Conservation (phyloP, 148 eudicot genomes). For the Nepenthes mirabilis region DNA sequence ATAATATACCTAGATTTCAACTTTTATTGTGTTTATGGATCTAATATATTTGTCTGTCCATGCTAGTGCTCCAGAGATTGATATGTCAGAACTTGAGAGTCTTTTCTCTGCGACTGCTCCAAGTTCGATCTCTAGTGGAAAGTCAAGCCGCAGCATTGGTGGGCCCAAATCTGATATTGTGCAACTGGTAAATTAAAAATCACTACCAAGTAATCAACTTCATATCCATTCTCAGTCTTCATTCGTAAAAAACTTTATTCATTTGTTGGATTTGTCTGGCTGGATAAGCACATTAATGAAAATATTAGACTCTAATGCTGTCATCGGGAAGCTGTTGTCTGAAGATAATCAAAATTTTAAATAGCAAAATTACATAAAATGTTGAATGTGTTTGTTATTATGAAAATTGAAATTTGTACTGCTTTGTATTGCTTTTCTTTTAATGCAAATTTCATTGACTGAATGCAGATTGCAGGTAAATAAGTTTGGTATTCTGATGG, state of each 20-base stretch:
- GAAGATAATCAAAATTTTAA: no score
- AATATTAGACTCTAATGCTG: no score
- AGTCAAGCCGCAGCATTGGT: constrained; percentile 28
- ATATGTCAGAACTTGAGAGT: constrained; percentile 77
- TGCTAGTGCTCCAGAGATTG: constrained; percentile 84
- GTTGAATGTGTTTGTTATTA: no score
- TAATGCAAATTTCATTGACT: no score
- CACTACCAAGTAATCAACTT: constrained; percentile 2
- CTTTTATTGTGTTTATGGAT: not conserved
- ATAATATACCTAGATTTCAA: not conserved
- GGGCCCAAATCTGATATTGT: constrained; percentile 58
- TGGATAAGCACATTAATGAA: no score
- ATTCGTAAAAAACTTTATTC: not conserved
- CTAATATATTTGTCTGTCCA: not conserved
- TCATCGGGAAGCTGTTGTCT: no score
- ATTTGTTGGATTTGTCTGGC: no score
- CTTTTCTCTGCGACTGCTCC: constrained; percentile 72
- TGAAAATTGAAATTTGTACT: no score
- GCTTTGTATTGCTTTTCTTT: no score
- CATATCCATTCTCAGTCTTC: not conserved
- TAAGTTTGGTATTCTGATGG: no score
- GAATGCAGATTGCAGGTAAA: no score
- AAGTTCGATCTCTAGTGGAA: constrained; percentile 36
- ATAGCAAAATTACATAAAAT: no score
- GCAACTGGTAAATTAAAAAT: constrained; percentile 44